phyloP scores from a whole-genome alignment of 345 rosid genomes.

The Corymbia maculata region DNA sequence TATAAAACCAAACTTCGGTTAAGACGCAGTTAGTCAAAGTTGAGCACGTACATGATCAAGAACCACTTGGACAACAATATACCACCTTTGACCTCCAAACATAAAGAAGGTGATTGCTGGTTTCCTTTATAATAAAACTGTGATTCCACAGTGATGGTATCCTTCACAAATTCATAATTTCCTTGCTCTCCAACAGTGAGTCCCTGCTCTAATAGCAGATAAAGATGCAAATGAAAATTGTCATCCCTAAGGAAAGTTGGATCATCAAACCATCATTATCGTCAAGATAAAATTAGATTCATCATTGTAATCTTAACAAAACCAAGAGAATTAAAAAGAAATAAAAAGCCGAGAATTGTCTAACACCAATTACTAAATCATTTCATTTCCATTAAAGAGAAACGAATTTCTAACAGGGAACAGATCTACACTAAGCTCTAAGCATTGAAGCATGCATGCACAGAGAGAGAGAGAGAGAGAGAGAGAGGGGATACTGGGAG shows the following conservation, averaged over 20 bases:
- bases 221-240: slow-evolving; percentile 11
- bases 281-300: background rate
- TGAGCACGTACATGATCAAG: background rate
- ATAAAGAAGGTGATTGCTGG: background rate
- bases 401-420: background rate
- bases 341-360: background rate
- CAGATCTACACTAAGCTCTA: background rate
- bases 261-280: background rate
- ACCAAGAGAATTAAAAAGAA: background rate
- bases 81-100: background rate
- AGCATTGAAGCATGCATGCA: background rate
- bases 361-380: background rate
- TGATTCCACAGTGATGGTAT: background rate
- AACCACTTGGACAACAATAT: background rate
- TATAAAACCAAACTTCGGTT: background rate
- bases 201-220: slow-evolving; percentile 28
- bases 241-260: background rate
- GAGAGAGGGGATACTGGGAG: slow-evolving; percentile 28
- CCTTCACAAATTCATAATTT: slow-evolving; percentile 13
- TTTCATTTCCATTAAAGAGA: background rate
- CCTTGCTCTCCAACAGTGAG: slow-evolving; percentile 14
- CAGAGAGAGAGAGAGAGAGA: background rate
- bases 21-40: background rate
- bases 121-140: background rate
- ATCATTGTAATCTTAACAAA: background rate